These are phyloP conservation scores for Neurospora tetraspora DNA, from an alignment of 495 filamentous ascomycete genomes.

Conservation along the genomic window DNA sequence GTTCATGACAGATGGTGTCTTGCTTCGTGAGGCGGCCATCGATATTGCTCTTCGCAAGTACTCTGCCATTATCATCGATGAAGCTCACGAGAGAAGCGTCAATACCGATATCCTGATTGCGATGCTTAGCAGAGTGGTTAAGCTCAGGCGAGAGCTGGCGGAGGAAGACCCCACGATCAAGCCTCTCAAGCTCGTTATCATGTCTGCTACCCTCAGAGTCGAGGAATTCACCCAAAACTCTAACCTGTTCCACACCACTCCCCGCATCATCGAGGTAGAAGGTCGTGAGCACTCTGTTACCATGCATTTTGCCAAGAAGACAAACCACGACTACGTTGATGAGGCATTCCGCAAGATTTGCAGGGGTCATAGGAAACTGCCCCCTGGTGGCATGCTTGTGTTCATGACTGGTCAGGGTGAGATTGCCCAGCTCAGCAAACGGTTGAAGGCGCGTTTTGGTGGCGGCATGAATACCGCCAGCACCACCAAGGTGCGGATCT, in stretches of 20 bases:
- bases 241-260: constrained; percentile 66
- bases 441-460: constrained; percentile 61
- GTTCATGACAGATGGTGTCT: constrained; percentile 98
- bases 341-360: constrained; percentile 83
- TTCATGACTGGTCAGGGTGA: constrained; percentile 94
- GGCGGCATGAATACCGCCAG: constrained; percentile 34
- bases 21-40: constrained; percentile 81
- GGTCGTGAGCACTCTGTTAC: constrained; percentile 91
- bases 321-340: constrained; percentile 77
- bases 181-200: constrained; percentile 90
- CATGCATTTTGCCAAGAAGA: constrained; percentile 76
- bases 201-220: constrained; percentile 90
- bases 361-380: constrained; percentile 81
- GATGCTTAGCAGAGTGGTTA: constrained; percentile 87
- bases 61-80: constrained; percentile 88
- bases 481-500: constrained; percentile 59
- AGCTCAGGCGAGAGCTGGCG: constrained; percentile 44
- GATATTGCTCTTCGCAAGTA: constrained; percentile 92
- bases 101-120: constrained; percentile 97
- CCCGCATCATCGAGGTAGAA: constrained; percentile 81
- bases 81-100: constrained; percentile 94
- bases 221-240: constrained; percentile 83
- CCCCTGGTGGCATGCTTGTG: constrained; percentile 85
- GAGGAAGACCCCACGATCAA: constrained; percentile 44
- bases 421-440: constrained; percentile 68